A percentile compares a stretch with the other conserved stretches of the same genome.
Conservation (phyloP, 2,329 filamentous ascomycete genomes). For the Berkeleyomyces basicola region DNA sequence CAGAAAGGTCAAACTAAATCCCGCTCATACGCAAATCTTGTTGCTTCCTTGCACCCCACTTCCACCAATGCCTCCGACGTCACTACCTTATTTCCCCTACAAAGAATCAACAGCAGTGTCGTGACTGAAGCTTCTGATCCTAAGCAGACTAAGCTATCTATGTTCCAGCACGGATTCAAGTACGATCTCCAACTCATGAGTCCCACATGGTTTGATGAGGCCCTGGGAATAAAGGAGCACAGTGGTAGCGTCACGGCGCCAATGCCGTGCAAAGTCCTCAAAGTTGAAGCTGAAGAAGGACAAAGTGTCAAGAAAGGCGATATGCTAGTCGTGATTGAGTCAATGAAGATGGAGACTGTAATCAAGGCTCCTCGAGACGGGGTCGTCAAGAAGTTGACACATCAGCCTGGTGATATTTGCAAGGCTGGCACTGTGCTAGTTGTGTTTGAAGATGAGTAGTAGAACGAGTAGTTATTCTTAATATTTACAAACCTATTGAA, state of each 20-base stretch:
- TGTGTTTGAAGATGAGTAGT: constrained; percentile 43
- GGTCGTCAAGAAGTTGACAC: constrained; percentile 53
- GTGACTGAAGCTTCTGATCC: constrained; percentile 33
- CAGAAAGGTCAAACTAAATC: not conserved
- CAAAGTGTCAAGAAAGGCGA: constrained; percentile 72
- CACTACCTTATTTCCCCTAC: constrained; percentile 64
- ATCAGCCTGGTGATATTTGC: constrained; percentile 63
- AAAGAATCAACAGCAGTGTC: constrained; percentile 64
- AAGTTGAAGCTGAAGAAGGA: constrained; percentile 74
- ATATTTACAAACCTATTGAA: no score
- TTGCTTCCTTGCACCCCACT: constrained; percentile 11
- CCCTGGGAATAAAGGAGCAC: constrained; percentile 64
- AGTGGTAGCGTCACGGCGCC: constrained; percentile 75
- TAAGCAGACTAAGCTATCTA: constrained; percentile 36
- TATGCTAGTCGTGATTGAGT: constrained; percentile 75
- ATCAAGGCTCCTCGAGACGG: constrained; percentile 62
- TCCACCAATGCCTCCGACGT: constrained; percentile 23
- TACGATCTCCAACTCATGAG: constrained; percentile 39
- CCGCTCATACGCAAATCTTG: not conserved
- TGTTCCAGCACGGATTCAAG: constrained; percentile 57
- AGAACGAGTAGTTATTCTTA: not conserved
- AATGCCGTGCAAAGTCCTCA: constrained; percentile 93
- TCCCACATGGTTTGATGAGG: constrained; percentile 75
- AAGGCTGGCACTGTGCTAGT: constrained; percentile 62
- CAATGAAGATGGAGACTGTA: constrained; percentile 82